Evolutionary conservation across 2,329 filamentous ascomycete species (phyloP), one percentile per base, ranked within the genome.

Genomic region (Trichoderma asperellum): DNA sequence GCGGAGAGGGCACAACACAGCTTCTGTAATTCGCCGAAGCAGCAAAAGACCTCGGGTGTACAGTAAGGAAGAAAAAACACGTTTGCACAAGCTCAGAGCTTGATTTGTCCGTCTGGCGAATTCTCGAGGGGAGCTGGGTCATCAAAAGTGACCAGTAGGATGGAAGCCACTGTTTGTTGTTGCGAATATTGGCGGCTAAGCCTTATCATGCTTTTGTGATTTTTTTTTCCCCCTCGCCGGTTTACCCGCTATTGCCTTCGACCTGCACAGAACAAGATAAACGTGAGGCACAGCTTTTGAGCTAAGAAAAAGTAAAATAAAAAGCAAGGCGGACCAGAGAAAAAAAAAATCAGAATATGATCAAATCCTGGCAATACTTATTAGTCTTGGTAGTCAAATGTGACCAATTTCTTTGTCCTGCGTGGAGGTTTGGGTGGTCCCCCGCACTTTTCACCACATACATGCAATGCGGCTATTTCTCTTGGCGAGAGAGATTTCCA

Each of bases 301-400:
- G 53, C 52, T 49, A 66, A 57, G 35, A 35, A 59, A 66, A 67
- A 59, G 53, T 57, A 57, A 66, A 66, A 66, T 57, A 55, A 58
- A 49, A 49, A 66, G 53, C 29, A 34, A 66, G 37, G 47, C 34
- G 43, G 32, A 10, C 18, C 16, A 18, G 2, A 11, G 10, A 3
- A 35, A 35, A 35, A 35, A 35, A 35, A 35, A 52, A 64, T 56
- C 11, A 43, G 43, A 65, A 65, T 24, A 49, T 67, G 53, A 59
- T 52, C 16, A 59, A 58, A 59, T 40, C 57, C 64, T 59, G 8
- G 40, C 14, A 7, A 43, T 43, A 18, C 37, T 40, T 18, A n/a
- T 18, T 43, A n/a, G 40, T 10, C 16, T 43, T 43, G 40, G 7
- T 43, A n/a, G 40, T 43, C 40, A 43, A 18, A 43, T 43, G n/a